A percentile compares a stretch with the other conserved stretches of the same genome.
Evolutionary conservation across 805 yeast genomes (phyloP).

Genomic region (Saccharomycodes ludwigii): DNA sequence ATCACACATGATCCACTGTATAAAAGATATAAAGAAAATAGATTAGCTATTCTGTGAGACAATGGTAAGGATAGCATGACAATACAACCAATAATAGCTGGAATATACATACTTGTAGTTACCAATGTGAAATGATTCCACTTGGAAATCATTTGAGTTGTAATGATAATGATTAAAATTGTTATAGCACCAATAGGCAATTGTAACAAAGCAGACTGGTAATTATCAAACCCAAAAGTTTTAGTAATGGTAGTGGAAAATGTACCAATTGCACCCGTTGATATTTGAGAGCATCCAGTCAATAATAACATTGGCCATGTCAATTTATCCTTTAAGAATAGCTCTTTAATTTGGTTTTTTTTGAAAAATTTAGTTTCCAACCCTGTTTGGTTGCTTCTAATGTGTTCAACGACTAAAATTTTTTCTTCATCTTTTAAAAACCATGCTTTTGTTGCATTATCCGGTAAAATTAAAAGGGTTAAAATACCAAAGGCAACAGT

Average conservation of each 20-base stretch:
- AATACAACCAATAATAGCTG: constrained; percentile 39
- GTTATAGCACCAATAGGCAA: constrained; percentile 46
- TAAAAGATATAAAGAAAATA: constrained; percentile 36
- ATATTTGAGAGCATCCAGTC: constrained; percentile 34
- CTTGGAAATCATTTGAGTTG: constrained; percentile 26
- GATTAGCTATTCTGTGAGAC: constrained; percentile 30
- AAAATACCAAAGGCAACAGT: constrained; percentile 38
- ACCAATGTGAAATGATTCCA: constrained; percentile 26
- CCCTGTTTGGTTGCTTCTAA: constrained; percentile 39
- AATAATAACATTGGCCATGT: constrained; percentile 39
- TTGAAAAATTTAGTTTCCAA: constrained; percentile 36
- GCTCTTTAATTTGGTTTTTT: constrained; percentile 32
- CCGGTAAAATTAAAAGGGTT: constrained; percentile 35
- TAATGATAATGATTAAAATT: constrained; percentile 28
- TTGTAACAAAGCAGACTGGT: constrained; percentile 37
- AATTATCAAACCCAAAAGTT: constrained; percentile 35
- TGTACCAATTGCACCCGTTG: constrained; percentile 40
- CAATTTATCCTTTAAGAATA: constrained; percentile 31
- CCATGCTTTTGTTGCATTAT: constrained; percentile 31
- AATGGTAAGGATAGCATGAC: constrained; percentile 29
- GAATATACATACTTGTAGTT: constrained; percentile 28
- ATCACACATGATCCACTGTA: constrained; percentile 47
- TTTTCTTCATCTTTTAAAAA: constrained; percentile 30
- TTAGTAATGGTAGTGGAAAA: constrained; percentile 41
- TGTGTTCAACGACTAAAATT: constrained; percentile 34